Evolutionary conservation across 192 early-diverging fungal species (phyloP).

Genomic region (Podila clonocystis): DNA sequence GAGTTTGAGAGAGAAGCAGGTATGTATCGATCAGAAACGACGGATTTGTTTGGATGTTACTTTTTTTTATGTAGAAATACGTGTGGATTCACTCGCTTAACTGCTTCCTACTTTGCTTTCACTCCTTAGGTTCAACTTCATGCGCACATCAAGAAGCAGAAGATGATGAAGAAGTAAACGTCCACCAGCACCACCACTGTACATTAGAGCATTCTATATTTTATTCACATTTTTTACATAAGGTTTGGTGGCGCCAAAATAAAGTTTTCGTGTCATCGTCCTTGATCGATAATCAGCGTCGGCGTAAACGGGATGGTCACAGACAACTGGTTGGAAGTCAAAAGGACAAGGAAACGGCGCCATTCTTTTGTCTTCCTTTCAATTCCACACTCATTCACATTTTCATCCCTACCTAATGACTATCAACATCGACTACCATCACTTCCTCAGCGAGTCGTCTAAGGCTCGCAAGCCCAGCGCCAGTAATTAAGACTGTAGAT

Average conservation of each 20-base stretch:
- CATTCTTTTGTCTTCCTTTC: neutral
- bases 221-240: neutral
- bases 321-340: too few relatives aligned
- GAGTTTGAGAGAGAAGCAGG: slow-evolving; percentile 81
- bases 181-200: neutral
- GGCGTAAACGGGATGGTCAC: too few relatives aligned
- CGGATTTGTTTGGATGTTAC: too few relatives aligned
- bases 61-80: neutral
- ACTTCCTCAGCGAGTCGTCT: slow-evolving; percentile 53
- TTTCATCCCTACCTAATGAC: slow-evolving; percentile 6
- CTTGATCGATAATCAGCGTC: too few relatives aligned
- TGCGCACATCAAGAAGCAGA: slow-evolving; percentile 72
- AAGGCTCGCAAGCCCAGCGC: slow-evolving; percentile 55
- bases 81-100: too few relatives aligned
- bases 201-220: slow-evolving; percentile 1
- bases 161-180: slow-evolving; percentile 62
- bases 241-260: neutral
- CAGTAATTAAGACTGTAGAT: slow-evolving; percentile 33
- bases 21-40: slow-evolving; percentile 7
- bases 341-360: too few relatives aligned
- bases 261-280: neutral
- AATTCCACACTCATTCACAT: neutral
- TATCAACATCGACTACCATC: slow-evolving; percentile 44
- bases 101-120: neutral
- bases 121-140: slow-evolving; percentile 50